Evolutionary conservation across 768 basidiomycete species (phyloP).

Genomic region (Russula compacta): DNA sequence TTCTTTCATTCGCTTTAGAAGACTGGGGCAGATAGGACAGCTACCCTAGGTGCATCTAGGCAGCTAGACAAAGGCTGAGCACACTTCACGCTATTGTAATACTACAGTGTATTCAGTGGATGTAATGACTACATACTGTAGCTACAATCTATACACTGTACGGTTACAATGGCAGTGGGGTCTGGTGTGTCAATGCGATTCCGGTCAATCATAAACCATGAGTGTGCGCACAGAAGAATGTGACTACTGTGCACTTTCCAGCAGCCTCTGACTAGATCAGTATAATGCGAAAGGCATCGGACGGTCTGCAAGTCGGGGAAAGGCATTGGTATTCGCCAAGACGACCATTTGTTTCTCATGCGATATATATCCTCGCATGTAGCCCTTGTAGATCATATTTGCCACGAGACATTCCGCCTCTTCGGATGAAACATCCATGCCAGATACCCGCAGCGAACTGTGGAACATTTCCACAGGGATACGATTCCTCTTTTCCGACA

Average conservation of each 20-base stretch:
- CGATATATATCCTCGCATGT: conserved; percentile 91
- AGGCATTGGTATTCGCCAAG: conserved; percentile 67
- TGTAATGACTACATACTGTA: neutral
- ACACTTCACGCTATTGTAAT: neutral
- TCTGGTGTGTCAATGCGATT: neutral
- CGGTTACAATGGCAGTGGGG: neutral
- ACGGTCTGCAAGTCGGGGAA: conserved; percentile 64
- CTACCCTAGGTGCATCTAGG: neutral
- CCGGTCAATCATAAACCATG: neutral
- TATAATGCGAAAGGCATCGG: conserved; percentile 39
- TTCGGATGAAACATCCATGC: conserved; percentile 58
- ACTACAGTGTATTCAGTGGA: neutral
- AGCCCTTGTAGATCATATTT: conserved; percentile 91
- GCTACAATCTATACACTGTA: neutral
- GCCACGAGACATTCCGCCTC: conserved; percentile 92
- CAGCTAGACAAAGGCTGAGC: neutral
- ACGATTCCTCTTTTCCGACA: conserved; percentile 59
- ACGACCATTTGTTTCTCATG: conserved; percentile 96
- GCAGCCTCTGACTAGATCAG: conserved; percentile 9
- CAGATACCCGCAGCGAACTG: conserved; percentile 61
- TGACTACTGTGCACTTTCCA: neutral
- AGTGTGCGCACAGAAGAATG: neutral
- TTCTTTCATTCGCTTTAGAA: conserved; percentile 67
- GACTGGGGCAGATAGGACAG: conserved; percentile 53
- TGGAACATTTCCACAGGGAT: conserved; percentile 80